Evolutionary conservation across 1,284 basidiomycete species (phyloP), one percentile per base, ranked within the genome.

Genomic region (Schizophyllum amplum): DNA sequence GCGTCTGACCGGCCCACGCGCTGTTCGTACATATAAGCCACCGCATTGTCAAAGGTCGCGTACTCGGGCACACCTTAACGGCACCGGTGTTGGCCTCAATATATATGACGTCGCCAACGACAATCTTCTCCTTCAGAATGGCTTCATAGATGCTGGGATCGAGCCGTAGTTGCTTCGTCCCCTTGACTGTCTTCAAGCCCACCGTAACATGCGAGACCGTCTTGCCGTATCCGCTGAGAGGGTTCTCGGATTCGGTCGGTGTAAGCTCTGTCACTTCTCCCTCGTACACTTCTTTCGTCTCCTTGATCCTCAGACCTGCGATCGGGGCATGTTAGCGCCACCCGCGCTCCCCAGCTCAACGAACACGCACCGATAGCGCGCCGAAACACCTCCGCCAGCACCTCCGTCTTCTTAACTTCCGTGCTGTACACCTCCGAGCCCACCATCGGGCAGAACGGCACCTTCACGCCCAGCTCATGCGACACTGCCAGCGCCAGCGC

Each of bases 321-420:
- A 33, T 13, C 27, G 9, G 24, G 22, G 33, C 22, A 52, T 22
- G 5, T 15, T 33, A 51, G 50, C 48, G 54, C n/a, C 2, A n/a
- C 20, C 9, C 49, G 53, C 50, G 47, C 46, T 52, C 57, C 48
- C 33, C 22, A 56, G 47, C 20, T 25, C 53, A 25, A 55, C n/a
- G 11, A 60, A 21, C 6, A 76, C 89, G 68, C 68, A 94, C 95
- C 96, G 60, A 99, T 99, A 9, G 97, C 95, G 63, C 96, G 78
- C 58, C 96, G 80, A 73, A 99, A 99, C 54, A 87, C 86, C 71
- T 98, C 95, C 59, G 94, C 93, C n/a, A 99, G 76, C 1, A 98
- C 95, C 70, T 99, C 96, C 0, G 96, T 99, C 81, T 99, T 99
- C 78, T 98, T 99, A 57, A 99, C 94, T 72, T 99, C 96, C 7